Evolutionary conservation across 2,329 filamentous ascomycete species (phyloP).

Genomic region (Exophiala spinifera): DNA sequence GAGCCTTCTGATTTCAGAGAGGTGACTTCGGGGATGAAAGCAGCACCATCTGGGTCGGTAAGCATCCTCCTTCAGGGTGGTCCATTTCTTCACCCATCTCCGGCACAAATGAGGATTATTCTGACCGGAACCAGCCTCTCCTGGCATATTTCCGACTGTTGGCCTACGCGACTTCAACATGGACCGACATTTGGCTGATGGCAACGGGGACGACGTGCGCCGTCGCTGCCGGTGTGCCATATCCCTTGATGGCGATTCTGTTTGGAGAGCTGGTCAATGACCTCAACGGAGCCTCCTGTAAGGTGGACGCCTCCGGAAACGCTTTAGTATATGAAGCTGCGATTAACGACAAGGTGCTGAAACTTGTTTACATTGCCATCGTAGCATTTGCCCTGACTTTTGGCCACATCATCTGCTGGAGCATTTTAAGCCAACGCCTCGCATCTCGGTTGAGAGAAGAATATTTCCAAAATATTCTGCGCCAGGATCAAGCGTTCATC

Average conservation of each 20-base stretch:
- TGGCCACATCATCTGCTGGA: slow-evolving; percentile 62
- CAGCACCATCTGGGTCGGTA: too few species aligned
- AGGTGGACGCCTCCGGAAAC: background rate
- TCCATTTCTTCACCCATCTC: too few species aligned
- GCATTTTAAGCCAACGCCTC: slow-evolving; percentile 60
- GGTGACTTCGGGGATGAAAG: background rate
- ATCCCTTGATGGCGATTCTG: slow-evolving; percentile 39
- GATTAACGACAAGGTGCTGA: slow-evolving; percentile 56
- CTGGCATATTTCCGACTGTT: slow-evolving; percentile 10
- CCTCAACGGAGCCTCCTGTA: slow-evolving; percentile 31
- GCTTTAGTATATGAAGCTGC: slow-evolving; percentile 33
- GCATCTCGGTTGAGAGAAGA: slow-evolving; percentile 60
- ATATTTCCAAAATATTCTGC: slow-evolving; percentile 26
- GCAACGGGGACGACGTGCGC: slow-evolving; percentile 33
- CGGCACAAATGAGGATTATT: background rate
- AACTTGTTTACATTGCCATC: slow-evolving; percentile 62
- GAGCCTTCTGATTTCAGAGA: too few species aligned
- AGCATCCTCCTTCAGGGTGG: too few species aligned
- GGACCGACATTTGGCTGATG: slow-evolving; percentile 16
- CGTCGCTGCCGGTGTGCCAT: slow-evolving; percentile 39
- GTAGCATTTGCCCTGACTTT: slow-evolving; percentile 60
- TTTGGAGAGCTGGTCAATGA: slow-evolving; percentile 42
- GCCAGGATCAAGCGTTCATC: slow-evolving; percentile 33
- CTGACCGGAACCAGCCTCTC: background rate
- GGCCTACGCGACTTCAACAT: slow-evolving; percentile 12